Base-by-base conservation (phyloP, 2,329 filamentous ascomycete genomes). In the Monilinia fructicola region DNA sequence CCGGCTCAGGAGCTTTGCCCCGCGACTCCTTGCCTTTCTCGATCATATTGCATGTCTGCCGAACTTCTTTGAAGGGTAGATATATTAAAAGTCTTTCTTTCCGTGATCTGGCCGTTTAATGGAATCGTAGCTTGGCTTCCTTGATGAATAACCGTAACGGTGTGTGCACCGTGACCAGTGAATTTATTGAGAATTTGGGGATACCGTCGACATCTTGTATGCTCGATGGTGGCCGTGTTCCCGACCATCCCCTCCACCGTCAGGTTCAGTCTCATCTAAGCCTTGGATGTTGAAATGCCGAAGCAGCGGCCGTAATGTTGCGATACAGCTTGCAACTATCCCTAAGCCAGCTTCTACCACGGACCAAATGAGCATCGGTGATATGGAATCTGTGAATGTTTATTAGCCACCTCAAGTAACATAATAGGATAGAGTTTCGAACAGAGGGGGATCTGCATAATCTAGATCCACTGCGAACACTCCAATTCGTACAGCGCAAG, bases 151-250 rank as follows among this genome's bases (percentile, higher is more conserved):
- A 65, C 54, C 2, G 63, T 65, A 16, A 65, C 54, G 23, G 63
- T 65, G 40, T 65, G 63, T 53, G 63, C 63, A 44, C 63, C 63
- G 4, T 58, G 42, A 35, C 63, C 54, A 1, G 28, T 65, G 23
- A 65, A 60, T 21, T 44, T 65, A 18, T n/a, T 28, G 21, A 60
- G 35, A 28, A 65, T 65, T 16, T 52, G 63, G 31, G 31, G 63
- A 65, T 31, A 65, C 63, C 4, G 63, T 65, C 44, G 63, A 65
- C 63, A 60, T 59, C 35, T 60, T 65, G 26, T 65, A 40, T 23
- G 12, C 54, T 5, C 11, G 42, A 23, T 52, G 54, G 11, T 16
- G n/a, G 23, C 26, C 44, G 12, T 40, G 21, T 28, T 42, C 23
- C 12, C n/a, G 42, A 14, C 53, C 21, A 12, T 31, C 42, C 16